These are phyloP conservation scores for Trichocladium antarcticum DNA, from an alignment of 495 filamentous ascomycete genomes.

Conservation along the genomic window DNA sequence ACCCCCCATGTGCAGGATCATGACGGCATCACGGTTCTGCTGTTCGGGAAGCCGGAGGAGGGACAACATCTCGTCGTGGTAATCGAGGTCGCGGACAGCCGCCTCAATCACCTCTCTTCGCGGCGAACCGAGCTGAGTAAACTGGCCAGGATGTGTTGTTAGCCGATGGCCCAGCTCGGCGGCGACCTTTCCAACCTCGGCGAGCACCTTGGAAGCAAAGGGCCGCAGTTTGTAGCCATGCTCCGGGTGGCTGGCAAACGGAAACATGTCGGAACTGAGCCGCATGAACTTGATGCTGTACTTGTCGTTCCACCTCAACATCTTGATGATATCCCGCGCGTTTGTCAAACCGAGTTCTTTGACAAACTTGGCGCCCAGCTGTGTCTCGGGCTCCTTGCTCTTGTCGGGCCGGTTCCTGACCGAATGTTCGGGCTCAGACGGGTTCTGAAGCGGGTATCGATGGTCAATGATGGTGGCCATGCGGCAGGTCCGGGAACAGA, in stretches of 20 bases:
- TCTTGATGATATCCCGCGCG: slow-evolving; percentile 68
- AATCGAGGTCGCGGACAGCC: slow-evolving; percentile 73
- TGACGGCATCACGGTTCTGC: slow-evolving; percentile 75
- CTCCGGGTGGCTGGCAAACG: slow-evolving; percentile 77
- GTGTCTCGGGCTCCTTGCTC: slow-evolving; percentile 48
- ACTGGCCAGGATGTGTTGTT: slow-evolving; percentile 87
- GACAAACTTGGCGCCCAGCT: slow-evolving; percentile 56
- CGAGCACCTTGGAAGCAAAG: slow-evolving; percentile 71
- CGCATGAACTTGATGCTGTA: slow-evolving; percentile 91
- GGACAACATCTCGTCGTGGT: slow-evolving; percentile 75
- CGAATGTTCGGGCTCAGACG: slow-evolving; percentile 61
- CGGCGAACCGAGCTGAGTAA: slow-evolving; percentile 81
- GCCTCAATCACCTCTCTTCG: slow-evolving; percentile 60
- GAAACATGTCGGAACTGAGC: slow-evolving; percentile 91
- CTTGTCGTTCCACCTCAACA: slow-evolving; percentile 86
- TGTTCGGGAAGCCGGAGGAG: slow-evolving; percentile 71
- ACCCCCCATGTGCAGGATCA: slow-evolving; percentile 93
- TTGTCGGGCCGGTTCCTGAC: slow-evolving; percentile 77
- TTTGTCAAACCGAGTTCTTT: slow-evolving; percentile 72
- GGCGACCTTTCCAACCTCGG: slow-evolving; percentile 63
- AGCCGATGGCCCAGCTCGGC: slow-evolving; percentile 76
- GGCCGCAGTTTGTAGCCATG: slow-evolving; percentile 82
- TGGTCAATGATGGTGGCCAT: slow-evolving; percentile 86
- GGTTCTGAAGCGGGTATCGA: slow-evolving; percentile 65
- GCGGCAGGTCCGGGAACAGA: slow-evolving; percentile 83